Evolutionary conservation across 371 early-diverging fungal species (phyloP), one percentile per base, ranked within the genome.

Genomic region (Mortierella sp.): DNA sequence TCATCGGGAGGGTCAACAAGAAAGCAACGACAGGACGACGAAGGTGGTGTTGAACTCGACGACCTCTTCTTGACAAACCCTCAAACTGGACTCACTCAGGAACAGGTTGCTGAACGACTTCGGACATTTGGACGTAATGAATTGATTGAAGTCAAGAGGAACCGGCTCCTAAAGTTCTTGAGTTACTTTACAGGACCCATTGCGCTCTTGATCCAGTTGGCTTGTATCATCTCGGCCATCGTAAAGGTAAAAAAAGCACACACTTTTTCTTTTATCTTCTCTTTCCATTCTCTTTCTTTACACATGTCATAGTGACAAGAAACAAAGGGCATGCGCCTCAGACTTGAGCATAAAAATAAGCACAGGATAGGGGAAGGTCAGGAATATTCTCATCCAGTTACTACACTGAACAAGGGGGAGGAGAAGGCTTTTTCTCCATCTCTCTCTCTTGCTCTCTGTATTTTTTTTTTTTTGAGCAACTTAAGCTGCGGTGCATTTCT

Each of bases 141-240:
- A 70, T 68, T 93, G 58, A 81, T 88, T 9, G 94, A 94, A 78
- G 85, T 86, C 64, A 89, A 88, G 76, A 83, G 83, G 54, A 92
- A 87, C 83, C 90, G 90, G 28, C 40, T 93, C 65, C 77, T 92
- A 59, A 93, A 93, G 84, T 94, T 94, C 79, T 81, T 93, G 23
- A 80, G 87, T 13, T 94, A 92, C 85, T 94, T 94, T 76, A 82
- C 84, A 0, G 93, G 93, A 32, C 85, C 94, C 15, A 93, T 93
- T 67, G 88, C 92, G 17, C 89, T 84, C 81, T 85, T 94, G 62
- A 89, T 94, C 34, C 92, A 93, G 71, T 64, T 88, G n/a, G 89
- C 89, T 0, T 88, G 84, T 83, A 83, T 93, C 84, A 75, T 85
- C 68, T 83, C 86, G 22, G 89, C 85, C 13, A 77, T 88, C 10